Conservation (phyloP, 192 early-diverging fungal genomes). For the Helicostylum pulchrum region DNA sequence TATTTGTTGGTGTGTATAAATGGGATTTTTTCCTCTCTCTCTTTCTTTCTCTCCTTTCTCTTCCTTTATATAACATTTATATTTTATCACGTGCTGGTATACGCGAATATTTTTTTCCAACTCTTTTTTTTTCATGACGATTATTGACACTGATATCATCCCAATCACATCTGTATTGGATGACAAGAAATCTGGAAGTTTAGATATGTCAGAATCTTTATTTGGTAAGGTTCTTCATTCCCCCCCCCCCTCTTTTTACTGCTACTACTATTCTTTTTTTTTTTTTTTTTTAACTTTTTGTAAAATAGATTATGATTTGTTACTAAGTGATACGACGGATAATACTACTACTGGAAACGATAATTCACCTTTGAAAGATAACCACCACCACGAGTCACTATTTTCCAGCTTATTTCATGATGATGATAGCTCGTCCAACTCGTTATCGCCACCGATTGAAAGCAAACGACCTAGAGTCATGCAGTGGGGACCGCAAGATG, state of each 20-base stretch:
- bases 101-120: neutral
- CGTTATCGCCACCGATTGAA: neutral
- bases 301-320: conserved; percentile 15
- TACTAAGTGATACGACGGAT: neutral
- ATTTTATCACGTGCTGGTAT: neutral
- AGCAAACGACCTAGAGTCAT: neutral
- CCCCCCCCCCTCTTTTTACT: too few species aligned
- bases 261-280: too few species aligned
- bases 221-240: too few species aligned
- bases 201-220: conserved; percentile 10
- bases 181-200: neutral
- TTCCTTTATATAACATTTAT: neutral
- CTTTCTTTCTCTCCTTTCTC: neutral
- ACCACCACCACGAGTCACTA: neutral
- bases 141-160: conserved; percentile 8
- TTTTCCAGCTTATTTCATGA: neutral
- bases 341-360: neutral
- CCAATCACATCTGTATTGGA: neutral
- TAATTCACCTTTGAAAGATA: neutral
- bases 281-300: too few species aligned
- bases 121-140: conserved; percentile 8
- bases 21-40: too few species aligned
- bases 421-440: neutral
- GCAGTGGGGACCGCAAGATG: conserved; percentile 14
- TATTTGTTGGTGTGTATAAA: too few species aligned